A percentile compares a stretch with the other conserved stretches of the same genome.
Conservation (phyloP, 148 eudicot genomes). For the Fagopyrum homotropicum region DNA sequence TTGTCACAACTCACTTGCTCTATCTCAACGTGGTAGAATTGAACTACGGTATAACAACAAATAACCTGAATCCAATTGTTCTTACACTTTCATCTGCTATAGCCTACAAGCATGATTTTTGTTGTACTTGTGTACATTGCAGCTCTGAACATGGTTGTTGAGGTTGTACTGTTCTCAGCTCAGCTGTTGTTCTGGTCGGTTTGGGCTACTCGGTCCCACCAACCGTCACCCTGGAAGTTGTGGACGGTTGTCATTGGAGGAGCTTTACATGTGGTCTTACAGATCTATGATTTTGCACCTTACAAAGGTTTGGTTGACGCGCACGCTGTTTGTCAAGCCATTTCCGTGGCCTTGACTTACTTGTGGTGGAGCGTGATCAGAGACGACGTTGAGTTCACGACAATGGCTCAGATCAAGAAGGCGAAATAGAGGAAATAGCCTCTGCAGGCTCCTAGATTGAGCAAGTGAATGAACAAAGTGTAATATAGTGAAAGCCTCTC, state of each 20-base stretch:
- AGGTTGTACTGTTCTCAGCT: conserved; percentile 39
- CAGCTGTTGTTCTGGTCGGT: conserved; percentile 16
- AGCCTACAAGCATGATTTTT: not conserved
- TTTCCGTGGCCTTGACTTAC: conserved; percentile 47
- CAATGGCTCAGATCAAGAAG: conserved; percentile 50
- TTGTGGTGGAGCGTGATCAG: conserved; percentile 76
- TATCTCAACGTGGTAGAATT: conserved; percentile 51
- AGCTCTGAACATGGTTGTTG: conserved; percentile 36
- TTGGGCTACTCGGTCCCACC: conserved; percentile 41
- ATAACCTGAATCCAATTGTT: not conserved
- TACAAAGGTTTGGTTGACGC: conserved; percentile 56
- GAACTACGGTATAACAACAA: conserved; percentile 33
- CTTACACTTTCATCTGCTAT: not conserved
- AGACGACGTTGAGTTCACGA: conserved; percentile 57
- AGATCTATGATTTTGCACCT: conserved; percentile 61
- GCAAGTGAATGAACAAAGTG: not conserved
- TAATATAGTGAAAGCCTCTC: not conserved
- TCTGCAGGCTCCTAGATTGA: not conserved
- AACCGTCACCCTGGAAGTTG: conserved; percentile 63
- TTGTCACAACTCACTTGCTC: conserved; percentile 62
- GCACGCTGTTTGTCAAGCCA: conserved; percentile 63
- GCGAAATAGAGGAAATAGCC: conserved; percentile 29
- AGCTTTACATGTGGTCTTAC: conserved; percentile 38
- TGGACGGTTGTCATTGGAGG: conserved; percentile 45
- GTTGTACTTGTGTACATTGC: not conserved